Evolutionary conservation across 192 early-diverging fungal genomes (phyloP).

Genomic region (Coemansia sp.): DNA sequence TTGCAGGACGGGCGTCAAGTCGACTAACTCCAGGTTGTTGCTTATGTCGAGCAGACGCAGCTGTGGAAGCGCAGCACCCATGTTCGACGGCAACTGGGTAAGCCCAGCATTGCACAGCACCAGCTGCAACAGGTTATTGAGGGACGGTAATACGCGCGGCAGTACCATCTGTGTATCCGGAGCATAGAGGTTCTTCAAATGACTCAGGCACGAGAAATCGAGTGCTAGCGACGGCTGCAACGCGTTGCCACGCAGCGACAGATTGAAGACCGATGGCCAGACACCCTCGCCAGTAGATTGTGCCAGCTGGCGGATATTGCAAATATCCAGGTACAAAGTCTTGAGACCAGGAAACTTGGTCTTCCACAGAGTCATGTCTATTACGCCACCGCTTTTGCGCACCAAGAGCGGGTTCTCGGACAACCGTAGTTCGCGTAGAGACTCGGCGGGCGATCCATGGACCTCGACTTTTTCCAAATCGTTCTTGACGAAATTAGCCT

Average conservation of each 20-base stretch:
- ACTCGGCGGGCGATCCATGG: conserved; percentile 32
- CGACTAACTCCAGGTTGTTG: conserved; percentile 45
- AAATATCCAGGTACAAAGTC: conserved; percentile 52
- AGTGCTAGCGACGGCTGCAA: conserved; percentile 34
- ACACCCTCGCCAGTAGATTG: background rate
- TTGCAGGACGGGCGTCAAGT: conserved; percentile 41
- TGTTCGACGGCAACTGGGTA: conserved; percentile 31
- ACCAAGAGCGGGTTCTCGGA: conserved; percentile 52
- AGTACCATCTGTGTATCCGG: conserved; percentile 43
- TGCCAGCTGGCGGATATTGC: conserved; percentile 40
- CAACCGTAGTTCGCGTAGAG: conserved; percentile 46
- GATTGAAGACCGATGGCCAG: conserved; percentile 48
- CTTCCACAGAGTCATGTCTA: conserved; percentile 39
- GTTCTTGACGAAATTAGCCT: conserved; percentile 45
- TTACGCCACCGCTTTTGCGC: conserved; percentile 33
- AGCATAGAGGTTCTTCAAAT: conserved; percentile 52
- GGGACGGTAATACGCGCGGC: conserved; percentile 35
- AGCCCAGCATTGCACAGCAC: conserved; percentile 48
- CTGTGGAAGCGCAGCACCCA: conserved; percentile 44
- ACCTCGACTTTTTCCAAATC: conserved; percentile 48
- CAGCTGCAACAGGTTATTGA: conserved; percentile 41
- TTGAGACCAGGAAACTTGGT: conserved; percentile 45
- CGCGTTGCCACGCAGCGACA: conserved; percentile 50
- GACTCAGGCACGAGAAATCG: conserved; percentile 36
- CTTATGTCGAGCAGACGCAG: conserved; percentile 48